phyloP scores from a whole-genome alignment of 805 yeast genomes.

The Zygosaccharomyces bisporus region DNA sequence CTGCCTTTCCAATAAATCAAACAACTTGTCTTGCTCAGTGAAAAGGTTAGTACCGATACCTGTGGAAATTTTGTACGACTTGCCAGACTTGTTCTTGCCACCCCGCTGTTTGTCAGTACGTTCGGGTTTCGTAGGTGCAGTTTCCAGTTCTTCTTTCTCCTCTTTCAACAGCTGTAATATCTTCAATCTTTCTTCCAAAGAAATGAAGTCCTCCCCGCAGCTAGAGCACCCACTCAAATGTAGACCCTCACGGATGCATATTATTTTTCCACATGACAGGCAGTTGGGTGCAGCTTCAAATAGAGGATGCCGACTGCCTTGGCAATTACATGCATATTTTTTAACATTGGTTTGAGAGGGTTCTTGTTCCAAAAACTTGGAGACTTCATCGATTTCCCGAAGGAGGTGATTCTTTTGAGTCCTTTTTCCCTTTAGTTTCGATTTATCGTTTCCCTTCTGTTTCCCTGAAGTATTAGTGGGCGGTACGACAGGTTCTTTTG shows the following conservation, averaged over 20 bases:
- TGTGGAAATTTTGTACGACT: conserved; percentile 49
- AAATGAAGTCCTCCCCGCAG: conserved; percentile 68
- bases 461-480: neutral
- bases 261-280: conserved; percentile 87
- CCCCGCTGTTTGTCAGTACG: conserved; percentile 20
- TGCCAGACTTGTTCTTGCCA: conserved; percentile 34
- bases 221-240: conserved; percentile 76
- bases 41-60: conserved; percentile 64
- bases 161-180: conserved; percentile 49
- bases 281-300: conserved; percentile 92
- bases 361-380: conserved; percentile 49
- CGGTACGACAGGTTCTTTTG: neutral
- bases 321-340: conserved; percentile 62
- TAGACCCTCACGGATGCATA: conserved; percentile 80
- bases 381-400: conserved; percentile 61
- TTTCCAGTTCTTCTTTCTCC: conserved; percentile 48
- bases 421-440: neutral
- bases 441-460: neutral
- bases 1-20: conserved; percentile 55
- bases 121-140: conserved; percentile 17
- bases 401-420: conserved; percentile 47
- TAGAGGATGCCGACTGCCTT: conserved; percentile 83
- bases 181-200: conserved; percentile 55
- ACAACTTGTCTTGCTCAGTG: conserved; percentile 62
- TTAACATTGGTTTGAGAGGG: conserved; percentile 19